Evolutionary conservation across 176 grass and related monocot species (phyloP).

Genomic region (Carex littledalei): DNA sequence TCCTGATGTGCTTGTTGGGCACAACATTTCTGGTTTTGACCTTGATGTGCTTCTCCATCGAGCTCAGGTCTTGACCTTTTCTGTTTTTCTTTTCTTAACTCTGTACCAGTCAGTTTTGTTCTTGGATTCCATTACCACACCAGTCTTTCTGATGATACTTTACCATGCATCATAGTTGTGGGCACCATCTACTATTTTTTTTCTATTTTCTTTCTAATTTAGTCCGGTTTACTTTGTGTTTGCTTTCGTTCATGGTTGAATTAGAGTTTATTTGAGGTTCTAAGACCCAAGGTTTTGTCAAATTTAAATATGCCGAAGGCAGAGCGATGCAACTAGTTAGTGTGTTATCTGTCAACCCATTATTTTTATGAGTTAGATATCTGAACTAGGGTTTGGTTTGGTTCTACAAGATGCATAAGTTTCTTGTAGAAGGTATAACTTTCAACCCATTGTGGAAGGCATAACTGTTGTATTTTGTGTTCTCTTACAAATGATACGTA

Average conservation of each 20-base stretch:
- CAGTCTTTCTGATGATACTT: conserved; percentile 13
- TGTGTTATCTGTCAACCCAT: neutral
- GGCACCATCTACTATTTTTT: neutral
- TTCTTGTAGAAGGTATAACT: neutral
- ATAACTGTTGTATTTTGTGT: neutral
- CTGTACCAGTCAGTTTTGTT: conserved; percentile 1
- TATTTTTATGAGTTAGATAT: neutral
- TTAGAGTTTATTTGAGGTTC: conserved; percentile 6
- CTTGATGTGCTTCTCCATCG: conserved; percentile 92
- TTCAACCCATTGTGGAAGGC: neutral
- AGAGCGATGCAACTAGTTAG: neutral
- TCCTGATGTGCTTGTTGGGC: conserved; percentile 88
- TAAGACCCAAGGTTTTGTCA: neutral
- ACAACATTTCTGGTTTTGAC: conserved; percentile 97
- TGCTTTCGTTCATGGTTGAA: neutral
- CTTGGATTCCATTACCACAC: conserved; percentile 17
- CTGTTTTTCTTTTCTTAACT: neutral
- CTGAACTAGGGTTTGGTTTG: neutral
- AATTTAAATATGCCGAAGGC: neutral
- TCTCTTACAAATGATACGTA: neutral
- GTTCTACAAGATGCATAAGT: neutral
- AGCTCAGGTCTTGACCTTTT: conserved; percentile 57
- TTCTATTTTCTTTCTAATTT: neutral
- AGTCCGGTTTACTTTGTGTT: neutral
- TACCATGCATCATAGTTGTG: neutral